Base-by-base conservation (phyloP, 2,329 filamentous ascomycete species). In the Colletotrichum sp. region DNA sequence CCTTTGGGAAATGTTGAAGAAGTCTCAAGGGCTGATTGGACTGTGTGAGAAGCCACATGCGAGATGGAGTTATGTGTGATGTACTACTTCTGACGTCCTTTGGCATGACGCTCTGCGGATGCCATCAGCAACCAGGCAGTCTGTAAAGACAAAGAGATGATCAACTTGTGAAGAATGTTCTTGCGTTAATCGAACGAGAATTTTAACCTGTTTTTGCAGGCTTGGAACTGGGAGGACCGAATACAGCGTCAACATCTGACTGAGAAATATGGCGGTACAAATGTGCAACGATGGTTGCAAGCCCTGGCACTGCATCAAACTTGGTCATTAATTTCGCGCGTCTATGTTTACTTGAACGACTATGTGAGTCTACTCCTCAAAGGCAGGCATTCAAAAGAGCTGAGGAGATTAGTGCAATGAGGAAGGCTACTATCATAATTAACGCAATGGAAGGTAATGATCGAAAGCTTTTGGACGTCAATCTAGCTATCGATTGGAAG, bases 171-270 rank as follows among this genome's bases (percentile, higher is more conserved):
- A 7, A 52, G 43, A 52, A 13, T 21, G 10, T 6, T 21, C n/a
- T 5, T 0, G 3, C 10, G 0, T n/a, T 48, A 48, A 12, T 52
- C n/a, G n/a, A 21, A 13, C 0, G 6, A 52, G 6, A 8, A 1
- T 13, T 52, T 8, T 3, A 21, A 21, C 0, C 6, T 52, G n/a
- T 8, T 13, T 4, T 4, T 52, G 10, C 43, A 13, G 43, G 43
- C 43, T 3, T 12, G 43, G 43, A 52, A 21, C 4, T 21, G n/a
- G 6, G 43, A 21, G n/a, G 43, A 21, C 43, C 43, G n/a, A 21
- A 52, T 21, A 21, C n/a, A 21, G 0, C 8, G 4, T 18, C n/a
- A 52, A 7, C 10, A 13, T 52, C 15, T 7, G n/a, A 52, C n/a
- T 52, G n/a, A 13, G 43, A 7, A 4, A 1, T 4, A 6, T 52